Base-by-base conservation (phyloP, 306 rosid species). In the Urtica urens region DNA sequence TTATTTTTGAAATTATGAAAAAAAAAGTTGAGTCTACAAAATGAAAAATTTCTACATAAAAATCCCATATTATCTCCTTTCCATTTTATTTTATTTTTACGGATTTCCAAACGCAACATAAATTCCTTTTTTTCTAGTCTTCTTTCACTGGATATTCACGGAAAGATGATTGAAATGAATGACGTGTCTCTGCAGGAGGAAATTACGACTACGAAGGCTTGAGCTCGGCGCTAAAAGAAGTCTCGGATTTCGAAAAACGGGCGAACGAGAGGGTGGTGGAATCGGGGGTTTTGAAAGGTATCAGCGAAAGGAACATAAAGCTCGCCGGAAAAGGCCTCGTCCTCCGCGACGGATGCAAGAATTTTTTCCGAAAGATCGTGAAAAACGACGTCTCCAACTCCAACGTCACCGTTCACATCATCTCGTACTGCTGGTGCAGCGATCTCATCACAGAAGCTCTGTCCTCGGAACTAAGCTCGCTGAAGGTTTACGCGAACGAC, bases 311-410 rank as follows among this genome's bases (percentile, higher is more conserved):
- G 20, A 28, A 24, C 18, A 49, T 64, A 21, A 64, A 64, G 41
- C 12, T 30, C 11, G 63, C 63, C 25, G 70, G 70, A 10, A 27
- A 48, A 20, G 12, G n/a, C 7, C 44, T 64, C 1, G 51, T 41
- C 17, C 69, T 63, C 26, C 63, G 56, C 14, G 58, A 64, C 56
- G 70, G 70, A 22, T 56, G 70, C 15, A 64, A 38, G 40, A 49
- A 26, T 4, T 64, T 64, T 29, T 56, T 64, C 31, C 63, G 42
- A 31, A 64, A 41, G 46, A 12, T 49, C 31, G 37, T 64, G 22
- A 41, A 49, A 13, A 30, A 56, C 18, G 31, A 29, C 40, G 41
- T 18, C 23, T 14, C 50, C 34, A 49, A 33, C 25, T 14, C 50
- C 34, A 49, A 33, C 25, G 12, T 49, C 1, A 53, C 55, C 33